phyloP scores from a whole-genome alignment of 495 filamentous ascomycete species.

The Aspergillus funiculosus region DNA sequence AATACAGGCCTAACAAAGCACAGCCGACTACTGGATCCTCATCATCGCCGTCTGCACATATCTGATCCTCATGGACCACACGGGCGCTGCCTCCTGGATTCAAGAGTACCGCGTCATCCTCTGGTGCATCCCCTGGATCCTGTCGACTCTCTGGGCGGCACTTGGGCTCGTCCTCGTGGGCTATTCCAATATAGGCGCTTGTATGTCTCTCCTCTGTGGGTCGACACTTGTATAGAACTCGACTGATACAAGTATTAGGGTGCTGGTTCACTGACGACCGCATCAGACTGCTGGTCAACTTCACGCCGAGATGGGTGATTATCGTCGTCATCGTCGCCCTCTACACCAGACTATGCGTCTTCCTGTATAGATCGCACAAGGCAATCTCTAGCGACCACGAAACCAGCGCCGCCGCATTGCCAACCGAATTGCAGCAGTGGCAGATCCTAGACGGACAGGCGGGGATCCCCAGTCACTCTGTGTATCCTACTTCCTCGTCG shows the following conservation, averaged over 20 bases:
- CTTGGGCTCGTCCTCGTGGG: slow-evolving; percentile 8
- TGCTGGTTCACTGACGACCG: slow-evolving; percentile 13
- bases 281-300: slow-evolving; percentile 3
- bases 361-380: slow-evolving; percentile 8
- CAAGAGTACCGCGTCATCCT: slow-evolving; percentile 7
- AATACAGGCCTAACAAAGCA: background rate
- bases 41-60: slow-evolving; percentile 10
- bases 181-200: slow-evolving; percentile 5
- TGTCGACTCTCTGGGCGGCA: slow-evolving; percentile 6
- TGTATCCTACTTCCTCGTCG: background rate
- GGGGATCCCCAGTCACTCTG: background rate
- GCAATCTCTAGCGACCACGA: slow-evolving; percentile 4
- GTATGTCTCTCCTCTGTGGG: background rate
- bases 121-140: slow-evolving; percentile 4
- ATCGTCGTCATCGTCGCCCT: slow-evolving; percentile 6
- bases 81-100: slow-evolving; percentile 6
- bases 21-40: slow-evolving; percentile 12
- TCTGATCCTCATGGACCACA: slow-evolving; percentile 10
- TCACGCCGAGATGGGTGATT: slow-evolving; percentile 5
- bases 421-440: slow-evolving; percentile 9
- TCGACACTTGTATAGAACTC: background rate
- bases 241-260: background rate
- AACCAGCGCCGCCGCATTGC: background rate
- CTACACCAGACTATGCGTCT: slow-evolving; percentile 10
- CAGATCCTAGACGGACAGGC: slow-evolving; percentile 4